These are phyloP conservation scores for Monosporascus sp. DNA, from an alignment of 2,329 filamentous ascomycete species.

Conservation along the genomic window DNA sequence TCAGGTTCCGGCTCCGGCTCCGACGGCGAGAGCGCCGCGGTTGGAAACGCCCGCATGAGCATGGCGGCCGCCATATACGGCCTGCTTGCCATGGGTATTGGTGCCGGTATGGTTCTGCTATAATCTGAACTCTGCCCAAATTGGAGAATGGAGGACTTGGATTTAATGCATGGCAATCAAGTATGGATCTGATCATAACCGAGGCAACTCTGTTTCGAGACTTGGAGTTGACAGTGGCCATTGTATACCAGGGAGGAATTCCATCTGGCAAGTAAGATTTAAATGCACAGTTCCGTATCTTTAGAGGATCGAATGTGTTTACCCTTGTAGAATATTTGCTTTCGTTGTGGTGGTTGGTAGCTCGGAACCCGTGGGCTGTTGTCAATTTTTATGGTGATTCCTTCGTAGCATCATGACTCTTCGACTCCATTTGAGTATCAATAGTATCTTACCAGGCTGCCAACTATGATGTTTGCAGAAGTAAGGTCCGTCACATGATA, in stretches of 20 bases:
- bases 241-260: not conserved
- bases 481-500: too few species aligned
- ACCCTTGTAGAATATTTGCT: constrained; percentile 16
- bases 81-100: constrained; percentile 44
- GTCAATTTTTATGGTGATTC: constrained; percentile 3
- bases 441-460: not conserved
- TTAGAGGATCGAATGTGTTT: constrained; percentile 8
- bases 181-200: not conserved
- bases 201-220: not conserved
- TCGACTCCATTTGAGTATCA: not conserved
- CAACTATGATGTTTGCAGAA: too few species aligned
- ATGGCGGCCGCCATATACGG: constrained; percentile 46
- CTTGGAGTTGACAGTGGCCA: not conserved
- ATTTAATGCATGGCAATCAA: constrained; percentile 1
- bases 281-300: not conserved
- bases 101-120: constrained; percentile 48
- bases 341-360: constrained; percentile 8
- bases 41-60: constrained; percentile 31
- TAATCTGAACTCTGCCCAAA: constrained; percentile 28
- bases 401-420: not conserved
- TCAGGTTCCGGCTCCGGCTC: constrained; percentile 13
- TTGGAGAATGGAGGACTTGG: not conserved
- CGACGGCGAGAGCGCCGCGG: constrained; percentile 29
- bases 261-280: not conserved
- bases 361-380: constrained; percentile 1